Evolutionary conservation across 352 stramenopile genomes (phyloP), one percentile per base, ranked within the genome.

Genomic region (Hyphochytrium catenoides): DNA sequence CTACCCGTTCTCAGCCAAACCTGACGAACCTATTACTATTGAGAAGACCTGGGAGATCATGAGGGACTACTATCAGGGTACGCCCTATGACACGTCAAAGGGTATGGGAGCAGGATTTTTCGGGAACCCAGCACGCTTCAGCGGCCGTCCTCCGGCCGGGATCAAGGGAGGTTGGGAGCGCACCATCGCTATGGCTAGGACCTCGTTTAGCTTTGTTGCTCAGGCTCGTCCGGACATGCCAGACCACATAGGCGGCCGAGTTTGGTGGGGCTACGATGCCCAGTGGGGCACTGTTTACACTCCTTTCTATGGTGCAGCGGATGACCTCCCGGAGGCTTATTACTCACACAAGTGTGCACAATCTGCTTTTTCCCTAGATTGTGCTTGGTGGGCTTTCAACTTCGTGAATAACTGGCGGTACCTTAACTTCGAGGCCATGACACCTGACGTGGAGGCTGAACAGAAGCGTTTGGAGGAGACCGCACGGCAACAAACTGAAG

Each of bases 101-200:
- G 72, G 72, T 0, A 38, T 82, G 17, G 59, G 70, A 3, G 74
- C 66, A 25, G 82, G 82, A n/a, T 76, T 79, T 3, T 93, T 91
- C 51, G 74, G 75, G 14, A 51, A 59, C 15, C 77, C 77, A 0
- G 63, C 92, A 39, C 69, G 75, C 11, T 91, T 67, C 56, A 56
- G 59, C 1, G 59, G 66, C 12, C n/a, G n/a, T n/a, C n/a, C n/a
- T 11, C 12, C 33, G 26, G 59, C 51, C 25, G 60, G 56, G 17
- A 52, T 72, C 18, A 36, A 53, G 15, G 73, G 73, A 16, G 62
- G 58, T 6, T 85, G 74, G 62, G 74, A 89, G 48, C 65, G 79
- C 2, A 51, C 74, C 4, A 92, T 94, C 39, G 90, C 74, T 6
- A 65, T 94, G 40, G 84, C 76, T 40, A 74, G 81, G 16, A 91